Evolutionary conservation across 2,329 filamentous ascomycete species (phyloP), one percentile per base, ranked within the genome.

Genomic region (Ceratocystis diversiconidia): DNA sequence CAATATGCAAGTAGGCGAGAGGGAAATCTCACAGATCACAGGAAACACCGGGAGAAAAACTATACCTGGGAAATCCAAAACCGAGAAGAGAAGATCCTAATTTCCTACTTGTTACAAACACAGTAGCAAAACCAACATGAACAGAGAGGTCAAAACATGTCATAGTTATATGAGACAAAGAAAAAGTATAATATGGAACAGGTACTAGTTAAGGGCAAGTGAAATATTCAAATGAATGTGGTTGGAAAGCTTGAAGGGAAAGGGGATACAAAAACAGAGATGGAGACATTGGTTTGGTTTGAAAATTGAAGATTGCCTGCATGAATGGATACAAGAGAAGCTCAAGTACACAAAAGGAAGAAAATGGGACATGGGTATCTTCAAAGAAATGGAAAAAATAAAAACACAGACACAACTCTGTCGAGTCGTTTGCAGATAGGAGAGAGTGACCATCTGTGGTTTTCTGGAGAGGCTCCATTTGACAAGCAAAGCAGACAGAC

Each of bases 171-270:
- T 48, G 17, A n/a, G 25, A 41, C 61, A 63, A 28, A 22, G 43
- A 48, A 46, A 22, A 57, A 30, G 17, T 57, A 57, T 30, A 57
- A 61, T 61, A 22, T 61, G n/a, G 30, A 41, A 46, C 59, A 61
- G 22, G 43, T 61, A 61, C 43, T 61, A 22, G 32, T 46, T 41
- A 30, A 28, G 52, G 25, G 25, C 5, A 57, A 28, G 22, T 15
- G 52, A 57, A 57, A 57, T 57, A 22, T 19, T 52, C 15, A 48
- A 64, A 64, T 25, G 62, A 64, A 48, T 25, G 61, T 63, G 15
- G 28, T 28, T 36, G 22, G 52, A 10, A 17, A 30, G 25, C 22
- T 57, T 28, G 22, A 57, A 17, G 17, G 46, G 46, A 19, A 50
- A 25, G 46, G n/a, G 22, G 46, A 50, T 6, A 50, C n/a, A 50